Evolutionary conservation across 768 basidiomycete species (phyloP).

Genomic region (Sarcomyxa edulis): DNA sequence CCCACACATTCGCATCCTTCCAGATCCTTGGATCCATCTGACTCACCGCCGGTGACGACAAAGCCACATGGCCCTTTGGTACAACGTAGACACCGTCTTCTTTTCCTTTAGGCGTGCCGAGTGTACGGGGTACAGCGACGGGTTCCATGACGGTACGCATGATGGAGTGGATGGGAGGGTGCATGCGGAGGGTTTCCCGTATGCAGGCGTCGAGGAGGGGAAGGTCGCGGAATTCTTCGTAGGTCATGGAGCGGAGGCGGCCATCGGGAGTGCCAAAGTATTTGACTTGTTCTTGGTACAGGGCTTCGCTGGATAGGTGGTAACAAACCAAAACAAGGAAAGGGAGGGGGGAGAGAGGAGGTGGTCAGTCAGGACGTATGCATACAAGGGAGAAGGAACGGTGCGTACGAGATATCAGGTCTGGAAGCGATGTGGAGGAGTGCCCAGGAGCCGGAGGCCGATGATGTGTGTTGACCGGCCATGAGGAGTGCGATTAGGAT

Average conservation of each 20-base stretch:
- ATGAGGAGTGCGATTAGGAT: constrained; percentile 98
- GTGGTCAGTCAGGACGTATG: too few species aligned
- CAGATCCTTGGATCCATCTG: constrained; percentile 85
- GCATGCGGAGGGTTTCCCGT: constrained; percentile 88
- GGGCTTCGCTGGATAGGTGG: constrained; percentile 65
- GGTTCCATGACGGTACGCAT: constrained; percentile 89
- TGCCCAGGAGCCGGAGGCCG: constrained; percentile 87
- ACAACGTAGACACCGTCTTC: constrained; percentile 74
- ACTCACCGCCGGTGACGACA: constrained; percentile 84
- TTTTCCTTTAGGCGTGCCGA: constrained; percentile 75
- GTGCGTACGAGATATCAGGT: constrained; percentile 65
- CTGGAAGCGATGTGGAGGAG: constrained; percentile 82
- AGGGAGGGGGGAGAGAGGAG: too few species aligned
- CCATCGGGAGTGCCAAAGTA: constrained; percentile 78
- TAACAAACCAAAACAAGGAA: too few species aligned
- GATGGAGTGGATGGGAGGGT: constrained; percentile 95
- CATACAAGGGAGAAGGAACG: too few species aligned
- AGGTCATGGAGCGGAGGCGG: constrained; percentile 71
- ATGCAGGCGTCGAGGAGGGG: constrained; percentile 86
- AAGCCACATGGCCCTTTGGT: constrained; percentile 84
- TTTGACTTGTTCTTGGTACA: constrained; percentile 89
- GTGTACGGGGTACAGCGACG: constrained; percentile 74
- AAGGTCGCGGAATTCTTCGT: constrained; percentile 79
- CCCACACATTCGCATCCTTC: constrained; percentile 67
- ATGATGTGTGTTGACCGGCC: constrained; percentile 99